phyloP scores from a whole-genome alignment of 805 yeast species.

The Starmerella ratchasimensis region DNA sequence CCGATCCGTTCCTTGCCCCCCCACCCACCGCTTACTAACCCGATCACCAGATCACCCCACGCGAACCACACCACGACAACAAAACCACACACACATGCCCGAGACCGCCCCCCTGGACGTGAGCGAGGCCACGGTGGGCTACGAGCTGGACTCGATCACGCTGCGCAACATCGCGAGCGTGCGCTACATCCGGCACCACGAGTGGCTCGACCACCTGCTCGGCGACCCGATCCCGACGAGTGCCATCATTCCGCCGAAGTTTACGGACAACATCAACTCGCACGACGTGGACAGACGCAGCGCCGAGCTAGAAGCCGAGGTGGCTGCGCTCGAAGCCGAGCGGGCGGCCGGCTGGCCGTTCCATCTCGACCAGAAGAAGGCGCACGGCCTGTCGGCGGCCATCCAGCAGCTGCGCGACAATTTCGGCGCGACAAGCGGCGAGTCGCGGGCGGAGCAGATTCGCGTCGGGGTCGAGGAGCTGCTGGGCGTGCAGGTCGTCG shows the following conservation, averaged over 20 bases:
- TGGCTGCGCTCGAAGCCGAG: slow-evolving; percentile 21
- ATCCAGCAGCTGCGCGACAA: slow-evolving; percentile 23
- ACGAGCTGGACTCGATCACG: slow-evolving; percentile 31
- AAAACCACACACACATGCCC: slow-evolving; percentile 15
- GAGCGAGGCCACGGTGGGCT: slow-evolving; percentile 25
- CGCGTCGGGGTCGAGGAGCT: slow-evolving; percentile 14
- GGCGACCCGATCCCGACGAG: slow-evolving; percentile 27
- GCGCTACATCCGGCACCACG: slow-evolving; percentile 32
- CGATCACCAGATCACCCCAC: too few relatives aligned
- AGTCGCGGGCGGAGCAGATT: slow-evolving; percentile 10
- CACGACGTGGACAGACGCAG: slow-evolving; percentile 16
- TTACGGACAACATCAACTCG: slow-evolving; percentile 5
- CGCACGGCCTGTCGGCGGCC: slow-evolving; percentile 18
- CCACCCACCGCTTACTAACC: not conserved
- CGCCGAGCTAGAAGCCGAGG: slow-evolving; percentile 18
- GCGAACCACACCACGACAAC: too few relatives aligned
- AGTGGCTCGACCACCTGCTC: slow-evolving; percentile 32
- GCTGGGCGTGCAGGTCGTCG: slow-evolving; percentile 14
- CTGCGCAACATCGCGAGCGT: slow-evolving; percentile 32
- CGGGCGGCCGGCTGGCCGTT: slow-evolving; percentile 15
- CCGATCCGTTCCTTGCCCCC: too few relatives aligned
- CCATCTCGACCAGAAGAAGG: slow-evolving; percentile 14
- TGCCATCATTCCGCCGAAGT: slow-evolving; percentile 18
- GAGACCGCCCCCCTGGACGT: slow-evolving; percentile 18
- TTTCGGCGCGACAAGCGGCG: slow-evolving; percentile 20